Evolutionary conservation across 2,329 filamentous ascomycete species (phyloP).

Genomic region (Plectosphaerella cucumerina): DNA sequence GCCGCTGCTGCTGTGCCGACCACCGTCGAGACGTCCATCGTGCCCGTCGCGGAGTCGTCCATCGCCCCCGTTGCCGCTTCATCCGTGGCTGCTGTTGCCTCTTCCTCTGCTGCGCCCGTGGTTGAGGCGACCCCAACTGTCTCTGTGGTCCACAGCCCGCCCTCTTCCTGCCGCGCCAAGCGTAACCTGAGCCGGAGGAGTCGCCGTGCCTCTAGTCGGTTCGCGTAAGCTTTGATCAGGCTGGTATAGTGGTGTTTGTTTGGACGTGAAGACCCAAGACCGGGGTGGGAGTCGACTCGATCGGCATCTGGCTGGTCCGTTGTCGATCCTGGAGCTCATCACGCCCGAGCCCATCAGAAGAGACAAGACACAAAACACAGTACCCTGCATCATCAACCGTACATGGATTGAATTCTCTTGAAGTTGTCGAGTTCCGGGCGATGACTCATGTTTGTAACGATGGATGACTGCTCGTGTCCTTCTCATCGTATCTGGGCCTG

Average conservation of each 20-base stretch:
- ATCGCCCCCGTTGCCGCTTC: neutral
- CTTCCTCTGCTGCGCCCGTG: too few species aligned
- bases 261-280: too few species aligned
- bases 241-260: too few species aligned
- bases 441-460: too few species aligned
- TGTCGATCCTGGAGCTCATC: too few species aligned
- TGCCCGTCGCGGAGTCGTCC: neutral
- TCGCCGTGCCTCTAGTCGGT: neutral
- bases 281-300: neutral
- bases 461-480: too few species aligned
- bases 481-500: too few species aligned
- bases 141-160: neutral
- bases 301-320: too few species aligned
- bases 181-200: neutral
- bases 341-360: neutral
- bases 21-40: neutral
- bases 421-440: too few species aligned
- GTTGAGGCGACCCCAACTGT: neutral
- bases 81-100: neutral
- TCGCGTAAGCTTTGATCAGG: neutral
- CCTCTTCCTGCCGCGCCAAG: neutral
- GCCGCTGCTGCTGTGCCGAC: neutral
- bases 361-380: too few species aligned
- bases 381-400: too few species aligned
- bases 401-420: too few species aligned